A percentile compares a stretch with the other conserved stretches of the same genome.
Evolutionary conservation across 1,139 yeast species (phyloP).

Genomic region (Yamadazyma blattariae): DNA sequence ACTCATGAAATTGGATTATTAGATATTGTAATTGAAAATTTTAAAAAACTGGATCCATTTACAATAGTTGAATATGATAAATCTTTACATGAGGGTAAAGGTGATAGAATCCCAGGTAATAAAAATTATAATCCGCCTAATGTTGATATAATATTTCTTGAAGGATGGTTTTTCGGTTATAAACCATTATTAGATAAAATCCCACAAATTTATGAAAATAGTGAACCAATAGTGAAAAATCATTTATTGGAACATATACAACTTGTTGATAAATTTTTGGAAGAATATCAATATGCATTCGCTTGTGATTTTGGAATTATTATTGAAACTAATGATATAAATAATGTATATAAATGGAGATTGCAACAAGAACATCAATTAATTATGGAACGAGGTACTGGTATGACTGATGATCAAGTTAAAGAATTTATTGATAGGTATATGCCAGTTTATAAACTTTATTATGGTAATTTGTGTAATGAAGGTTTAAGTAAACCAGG

Average conservation of each 20-base stretch:
- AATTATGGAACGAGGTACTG: conserved; percentile 52
- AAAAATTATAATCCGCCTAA: conserved; percentile 7
- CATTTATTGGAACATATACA: conserved; percentile 28
- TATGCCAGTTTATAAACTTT: conserved; percentile 80
- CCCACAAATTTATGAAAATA: neutral
- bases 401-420: conserved; percentile 80
- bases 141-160: conserved; percentile 69
- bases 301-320: conserved; percentile 40
- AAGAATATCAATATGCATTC: conserved; percentile 2
- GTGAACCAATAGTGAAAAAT: conserved; percentile 19
- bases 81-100: conserved; percentile 67
- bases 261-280: conserved; percentile 7
- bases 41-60: conserved; percentile 18
- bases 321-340: conserved; percentile 54
- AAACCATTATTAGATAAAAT: conserved; percentile 28
- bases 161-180: conserved; percentile 95
- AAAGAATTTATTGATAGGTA: conserved; percentile 70
- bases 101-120: conserved; percentile 56
- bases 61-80: conserved; percentile 77
- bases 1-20: conserved; percentile 67
- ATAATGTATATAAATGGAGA: conserved; percentile 79
- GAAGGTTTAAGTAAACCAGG: conserved; percentile 6
- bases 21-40: conserved; percentile 9
- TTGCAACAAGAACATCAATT: conserved; percentile 77
- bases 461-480: conserved; percentile 39